Base-by-base conservation (phyloP, 164 flowering plant genomes). In the Amborella trichopoda region DNA sequence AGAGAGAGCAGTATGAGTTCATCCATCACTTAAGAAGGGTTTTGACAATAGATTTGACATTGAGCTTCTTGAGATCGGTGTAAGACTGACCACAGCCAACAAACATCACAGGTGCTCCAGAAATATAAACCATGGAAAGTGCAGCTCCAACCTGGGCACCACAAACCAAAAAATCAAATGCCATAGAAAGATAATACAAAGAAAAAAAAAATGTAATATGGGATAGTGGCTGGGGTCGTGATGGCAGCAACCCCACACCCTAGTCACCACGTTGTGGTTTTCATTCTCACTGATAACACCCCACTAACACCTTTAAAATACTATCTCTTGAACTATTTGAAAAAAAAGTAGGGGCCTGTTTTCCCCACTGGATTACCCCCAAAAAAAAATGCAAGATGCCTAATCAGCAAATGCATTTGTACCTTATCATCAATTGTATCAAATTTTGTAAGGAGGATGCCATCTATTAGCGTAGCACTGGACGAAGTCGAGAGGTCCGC, bases 341-440 rank as follows among this genome's bases (percentile, higher is more conserved):
- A n/a, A n/a, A n/a, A n/a, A n/a, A n/a, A n/a, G n/a, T n/a, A n/a
- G n/a, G n/a, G n/a, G n/a, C n/a, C n/a, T n/a, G n/a, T n/a, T n/a
- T n/a, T n/a, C n/a, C n/a, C n/a, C n/a, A n/a, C n/a, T n/a, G n/a
- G n/a, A n/a, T n/a, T n/a, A n/a, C n/a, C n/a, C n/a, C n/a, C n/a
- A n/a, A n/a, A n/a, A n/a, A n/a, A n/a, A n/a, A n/a, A 24, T 26
- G 32, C 3, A 19, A 22, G 21, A n/a, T n/a, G 13, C 9, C 28
- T 27, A 17, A 25, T 9, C 16, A 16, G 20, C 11, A 38, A 38
- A 8, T 16, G 20, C 11, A 38, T 38, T 6, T 28, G n/a, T 72
- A 87, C 99, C 99, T 91, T 91, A 46, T 91, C 99, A 62, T 91
- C 99, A 28, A 87, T 87, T 17, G 96, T 84, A 54, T 91, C 96